A percentile compares a stretch with the other conserved stretches of the same genome.
Conservation (phyloP, 2,329 filamentous ascomycete species). For the Fusarium vanettenii region DNA sequence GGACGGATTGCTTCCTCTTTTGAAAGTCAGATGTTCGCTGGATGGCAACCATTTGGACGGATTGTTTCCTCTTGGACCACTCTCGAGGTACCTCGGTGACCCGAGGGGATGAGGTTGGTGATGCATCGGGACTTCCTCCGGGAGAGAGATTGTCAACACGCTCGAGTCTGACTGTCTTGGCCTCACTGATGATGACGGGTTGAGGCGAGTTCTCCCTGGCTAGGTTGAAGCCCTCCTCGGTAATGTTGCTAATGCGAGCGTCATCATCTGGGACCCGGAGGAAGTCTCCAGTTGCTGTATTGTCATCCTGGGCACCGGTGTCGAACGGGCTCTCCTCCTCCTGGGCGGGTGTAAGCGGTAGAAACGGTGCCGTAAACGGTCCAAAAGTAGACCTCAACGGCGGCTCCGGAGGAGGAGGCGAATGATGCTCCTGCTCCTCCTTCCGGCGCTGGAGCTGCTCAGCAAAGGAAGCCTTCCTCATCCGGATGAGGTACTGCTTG, state of each 20-base stretch:
- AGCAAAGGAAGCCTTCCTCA: conserved; percentile 30
- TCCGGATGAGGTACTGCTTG: conserved; percentile 20
- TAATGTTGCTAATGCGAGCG: conserved; percentile 18
- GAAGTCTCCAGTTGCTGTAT: neutral
- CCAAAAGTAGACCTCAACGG: conserved; percentile 29
- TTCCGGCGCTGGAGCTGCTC: conserved; percentile 23
- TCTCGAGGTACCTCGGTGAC: conserved; percentile 7
- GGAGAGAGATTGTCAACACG: conserved; percentile 29
- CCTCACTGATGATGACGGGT: conserved; percentile 32
- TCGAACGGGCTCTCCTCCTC: conserved; percentile 21
- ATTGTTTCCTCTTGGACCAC: conserved; percentile 24
- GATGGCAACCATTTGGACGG: conserved; percentile 14
- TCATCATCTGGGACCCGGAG: conserved; percentile 1
- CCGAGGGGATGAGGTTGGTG: conserved; percentile 27
- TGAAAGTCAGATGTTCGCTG: neutral
- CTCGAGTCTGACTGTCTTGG: conserved; percentile 33
- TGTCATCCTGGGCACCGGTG: neutral
- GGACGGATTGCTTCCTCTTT: conserved; percentile 19
- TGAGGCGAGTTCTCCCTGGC: conserved; percentile 21
- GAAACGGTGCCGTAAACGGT: conserved; percentile 17
- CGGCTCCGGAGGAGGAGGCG: conserved; percentile 3
- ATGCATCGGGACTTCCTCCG: conserved; percentile 12
- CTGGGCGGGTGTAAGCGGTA: conserved; percentile 29
- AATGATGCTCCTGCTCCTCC: conserved; percentile 15
- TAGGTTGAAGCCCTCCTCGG: conserved; percentile 20